Evolutionary conservation across 116 monocot species (phyloP).

Genomic region (Papilionanthe hybrid): DNA sequence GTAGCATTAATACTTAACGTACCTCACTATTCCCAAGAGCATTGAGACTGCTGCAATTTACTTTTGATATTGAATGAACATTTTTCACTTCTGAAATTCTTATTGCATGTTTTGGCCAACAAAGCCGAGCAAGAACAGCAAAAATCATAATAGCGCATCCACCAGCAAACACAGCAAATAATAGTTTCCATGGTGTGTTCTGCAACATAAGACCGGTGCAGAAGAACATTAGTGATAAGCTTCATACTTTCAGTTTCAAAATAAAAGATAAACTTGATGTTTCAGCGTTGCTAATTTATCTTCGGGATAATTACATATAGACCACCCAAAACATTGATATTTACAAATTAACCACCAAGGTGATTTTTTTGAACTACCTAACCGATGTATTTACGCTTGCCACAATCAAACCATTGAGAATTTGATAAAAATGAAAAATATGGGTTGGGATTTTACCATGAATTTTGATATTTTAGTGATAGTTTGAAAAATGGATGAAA

Average conservation of each 20-base stretch:
- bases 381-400: too few species aligned
- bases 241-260: background rate
- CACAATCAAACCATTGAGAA: too few species aligned
- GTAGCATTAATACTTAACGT: slow-evolving; percentile 1
- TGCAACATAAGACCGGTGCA: slow-evolving; percentile 13
- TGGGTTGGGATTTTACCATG: too few species aligned
- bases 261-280: background rate
- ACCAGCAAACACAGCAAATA: slow-evolving; percentile 35
- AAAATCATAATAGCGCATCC: slow-evolving; percentile 41
- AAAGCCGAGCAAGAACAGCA: slow-evolving; percentile 47
- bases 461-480: too few species aligned
- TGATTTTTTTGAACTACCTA: too few species aligned
- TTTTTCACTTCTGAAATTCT: slow-evolving; percentile 20
- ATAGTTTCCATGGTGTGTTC: slow-evolving; percentile 45
- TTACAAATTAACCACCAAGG: too few species aligned
- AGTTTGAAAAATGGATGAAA: too few species aligned
- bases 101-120: slow-evolving; percentile 29
- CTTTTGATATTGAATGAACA: slow-evolving; percentile 22
- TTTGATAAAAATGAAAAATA: too few species aligned
- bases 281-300: too few species aligned
- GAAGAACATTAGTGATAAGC: background rate
- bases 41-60: slow-evolving; percentile 19
- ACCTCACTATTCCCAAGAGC: slow-evolving; percentile 49
- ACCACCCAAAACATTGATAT: too few species aligned
- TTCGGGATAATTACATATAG: too few species aligned